phyloP scores from a whole-genome alignment of 225 moss, liverwort and hornwort species.

The Marchantia paleacea region DNA sequence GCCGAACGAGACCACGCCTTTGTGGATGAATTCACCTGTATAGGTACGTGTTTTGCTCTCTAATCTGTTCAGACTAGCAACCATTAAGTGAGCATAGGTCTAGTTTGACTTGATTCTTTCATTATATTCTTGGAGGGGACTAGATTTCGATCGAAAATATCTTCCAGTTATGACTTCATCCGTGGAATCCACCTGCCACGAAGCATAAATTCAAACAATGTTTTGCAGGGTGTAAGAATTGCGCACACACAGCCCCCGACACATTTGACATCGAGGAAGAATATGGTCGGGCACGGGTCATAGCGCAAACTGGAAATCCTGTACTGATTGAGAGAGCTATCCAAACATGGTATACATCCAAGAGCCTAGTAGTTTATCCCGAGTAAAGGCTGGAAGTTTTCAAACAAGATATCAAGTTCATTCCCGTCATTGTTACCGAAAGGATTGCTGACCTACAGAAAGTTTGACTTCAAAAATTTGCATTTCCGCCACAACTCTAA shows the following conservation, averaged over 20 bases:
- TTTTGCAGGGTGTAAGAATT: conserved; percentile 83
- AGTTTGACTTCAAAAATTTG: too few species aligned
- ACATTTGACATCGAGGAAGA: conserved; percentile 89
- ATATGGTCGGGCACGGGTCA: conserved; percentile 73
- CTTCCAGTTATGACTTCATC: neutral
- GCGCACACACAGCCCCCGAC: conserved; percentile 72
- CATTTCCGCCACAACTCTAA: too few species aligned
- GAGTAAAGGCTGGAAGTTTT: too few species aligned
- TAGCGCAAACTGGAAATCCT: conserved; percentile 62
- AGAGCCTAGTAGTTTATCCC: neutral
- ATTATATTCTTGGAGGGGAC: neutral
- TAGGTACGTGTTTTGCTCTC: conserved; percentile 43
- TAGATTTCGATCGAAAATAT: neutral
- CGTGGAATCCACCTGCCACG: neutral
- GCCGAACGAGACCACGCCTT: conserved; percentile 75
- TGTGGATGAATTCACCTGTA: conserved; percentile 95
- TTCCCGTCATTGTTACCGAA: too few species aligned
- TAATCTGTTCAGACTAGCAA: too few species aligned
- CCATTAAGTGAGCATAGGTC: neutral
- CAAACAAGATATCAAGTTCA: too few species aligned
- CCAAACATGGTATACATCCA: conserved; percentile 67
- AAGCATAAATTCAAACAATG: neutral
- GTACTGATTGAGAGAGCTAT: conserved; percentile 62
- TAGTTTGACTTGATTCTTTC: neutral
- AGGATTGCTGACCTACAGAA: too few species aligned